Evolutionary conservation across 805 yeast genomes (phyloP), one percentile per base, ranked within the genome.

Genomic region (Lipomyces oligophaga): DNA sequence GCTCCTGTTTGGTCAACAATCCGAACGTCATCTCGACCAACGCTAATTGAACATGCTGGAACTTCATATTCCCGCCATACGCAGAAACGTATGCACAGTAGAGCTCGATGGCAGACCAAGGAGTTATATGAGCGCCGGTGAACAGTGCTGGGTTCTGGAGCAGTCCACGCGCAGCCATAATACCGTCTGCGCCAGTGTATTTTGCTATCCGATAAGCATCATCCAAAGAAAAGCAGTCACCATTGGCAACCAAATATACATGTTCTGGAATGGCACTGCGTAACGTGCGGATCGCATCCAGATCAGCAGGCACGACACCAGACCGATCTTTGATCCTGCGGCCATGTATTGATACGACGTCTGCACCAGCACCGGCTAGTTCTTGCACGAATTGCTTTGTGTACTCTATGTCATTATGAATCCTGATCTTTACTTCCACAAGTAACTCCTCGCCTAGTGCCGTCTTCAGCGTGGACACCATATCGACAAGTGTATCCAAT

Each of bases 201-300:
- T 75, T 67, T 0, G 78, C 77, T 22, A 90, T 89, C 16, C 63
- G 61, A 34, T 69, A 59, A n/a, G 84, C 81, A 62, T 87, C 96
- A 15, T 71, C 68, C 20, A 79, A 66, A 0, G 75, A 62, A 60
- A 83, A 83, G 60, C 95, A 89, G 65, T 93, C 97, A n/a, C 98
- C 98, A 61, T 93, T 93, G 2, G 97, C 96, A n/a, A 93, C 83
- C 1, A 93, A 88, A 0, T 97, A 97, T 0, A 83, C 79, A 3
- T 57, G 61, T 11, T 26, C 19, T 5, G 55, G 34, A 3, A 76
- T 77, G n/a, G 70, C 66, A 18, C 75, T 74, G 49, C 79, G 78
- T 13, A 93, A 74, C 7, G 67, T 64, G 58, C 75, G 78, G 33
- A 93, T 89, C 13, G 95, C 96, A 21, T 84, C 93, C 34, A 82